Percentiles rank a stretch among this genome's conserved stretches.
phyloP scores from a whole-genome alignment of 1,284 basidiomycete genomes.

The Ustilago crameri region DNA sequence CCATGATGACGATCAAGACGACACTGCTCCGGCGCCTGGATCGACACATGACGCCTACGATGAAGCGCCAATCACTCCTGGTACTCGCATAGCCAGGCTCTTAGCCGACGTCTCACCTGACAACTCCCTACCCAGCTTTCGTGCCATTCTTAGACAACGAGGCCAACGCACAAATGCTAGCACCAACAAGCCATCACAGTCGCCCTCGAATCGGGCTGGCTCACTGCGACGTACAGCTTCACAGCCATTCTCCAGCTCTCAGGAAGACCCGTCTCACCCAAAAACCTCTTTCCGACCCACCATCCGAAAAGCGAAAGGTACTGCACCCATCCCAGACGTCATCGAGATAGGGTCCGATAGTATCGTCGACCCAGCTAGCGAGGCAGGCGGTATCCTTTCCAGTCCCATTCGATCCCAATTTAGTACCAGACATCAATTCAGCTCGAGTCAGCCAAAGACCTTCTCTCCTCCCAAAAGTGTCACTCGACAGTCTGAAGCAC shows the following conservation, averaged over 20 bases:
- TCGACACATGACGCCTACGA: neutral
- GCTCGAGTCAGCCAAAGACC: conserved; percentile 28
- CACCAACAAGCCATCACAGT: neutral
- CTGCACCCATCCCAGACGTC: conserved; percentile 14
- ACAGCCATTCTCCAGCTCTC: conserved; percentile 32
- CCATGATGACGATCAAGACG: no score
- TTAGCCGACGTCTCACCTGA: conserved; percentile 36
- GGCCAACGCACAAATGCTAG: neutral
- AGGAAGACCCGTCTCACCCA: conserved; percentile 22
- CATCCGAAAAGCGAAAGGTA: conserved; percentile 2
- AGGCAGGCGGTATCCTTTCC: conserved; percentile 13
- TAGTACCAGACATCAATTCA: conserved; percentile 15
- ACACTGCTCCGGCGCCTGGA: no score
- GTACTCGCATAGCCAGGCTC: conserved; percentile 20
- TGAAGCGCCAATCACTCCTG: conserved; percentile 7
- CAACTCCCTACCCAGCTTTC: conserved; percentile 33
- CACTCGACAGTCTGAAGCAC: neutral
- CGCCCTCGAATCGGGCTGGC: conserved; percentile 10
- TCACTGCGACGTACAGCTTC: conserved; percentile 35
- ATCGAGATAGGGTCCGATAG: conserved; percentile 45
- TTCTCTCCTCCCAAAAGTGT: conserved; percentile 13
- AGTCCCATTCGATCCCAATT: conserved; percentile 41
- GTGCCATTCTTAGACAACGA: conserved; percentile 23
- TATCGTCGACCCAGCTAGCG: conserved; percentile 33
- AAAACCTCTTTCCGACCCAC: conserved; percentile 8